These are phyloP conservation scores for Epichloe aotearoae DNA, from an alignment of 2,329 filamentous ascomycete genomes.

Conservation along the genomic window DNA sequence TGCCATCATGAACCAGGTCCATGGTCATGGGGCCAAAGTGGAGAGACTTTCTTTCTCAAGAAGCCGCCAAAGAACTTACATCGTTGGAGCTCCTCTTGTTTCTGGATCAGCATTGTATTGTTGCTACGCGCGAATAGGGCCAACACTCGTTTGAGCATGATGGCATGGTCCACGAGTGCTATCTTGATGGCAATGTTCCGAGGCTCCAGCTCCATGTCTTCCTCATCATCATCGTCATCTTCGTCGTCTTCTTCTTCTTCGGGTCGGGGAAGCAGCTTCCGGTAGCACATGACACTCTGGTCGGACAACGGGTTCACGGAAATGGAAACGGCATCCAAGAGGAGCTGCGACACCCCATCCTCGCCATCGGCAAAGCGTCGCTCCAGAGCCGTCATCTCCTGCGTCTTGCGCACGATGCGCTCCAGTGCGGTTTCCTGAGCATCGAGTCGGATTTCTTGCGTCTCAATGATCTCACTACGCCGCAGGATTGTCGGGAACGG, in stretches of 20 bases:
- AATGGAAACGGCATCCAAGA: constrained; percentile 64
- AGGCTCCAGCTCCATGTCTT: constrained; percentile 30
- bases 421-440: constrained; percentile 83
- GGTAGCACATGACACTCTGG: constrained; percentile 68
- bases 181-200: constrained; percentile 72
- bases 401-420: constrained; percentile 78
- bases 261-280: constrained; percentile 51
- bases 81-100: constrained; percentile 46
- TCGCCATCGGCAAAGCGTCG: constrained; percentile 62
- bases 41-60: too few species aligned
- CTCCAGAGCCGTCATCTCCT: constrained; percentile 67
- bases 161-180: constrained; percentile 76
- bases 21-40: too few species aligned
- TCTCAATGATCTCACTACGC: constrained; percentile 68
- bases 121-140: constrained; percentile 51
- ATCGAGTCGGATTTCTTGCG: constrained; percentile 51
- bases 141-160: constrained; percentile 75
- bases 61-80: constrained; percentile 35
- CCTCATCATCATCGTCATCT: not conserved
- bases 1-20: not conserved
- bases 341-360: constrained; percentile 50
- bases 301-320: constrained; percentile 63
- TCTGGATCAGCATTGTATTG: constrained; percentile 42
- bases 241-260: constrained; percentile 25
- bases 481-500: constrained; percentile 83